Evolutionary conservation across 345 rosid genomes (phyloP).

Genomic region (Eucalyptus pauciflora): DNA sequence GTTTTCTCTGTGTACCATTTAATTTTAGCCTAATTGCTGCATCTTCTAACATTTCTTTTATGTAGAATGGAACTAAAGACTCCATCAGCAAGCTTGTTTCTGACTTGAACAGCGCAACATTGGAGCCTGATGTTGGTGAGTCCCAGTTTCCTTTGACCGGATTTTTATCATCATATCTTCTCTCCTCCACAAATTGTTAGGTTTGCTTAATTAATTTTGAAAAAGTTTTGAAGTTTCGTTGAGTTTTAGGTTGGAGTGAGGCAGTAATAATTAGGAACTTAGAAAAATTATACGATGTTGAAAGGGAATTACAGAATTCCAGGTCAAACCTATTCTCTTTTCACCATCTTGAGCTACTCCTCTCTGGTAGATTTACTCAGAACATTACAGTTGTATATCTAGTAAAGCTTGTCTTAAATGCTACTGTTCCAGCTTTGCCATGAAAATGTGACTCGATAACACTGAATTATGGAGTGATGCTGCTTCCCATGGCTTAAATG

Average conservation of each 20-base stretch:
- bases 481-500: neutral
- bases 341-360: neutral
- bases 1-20: neutral
- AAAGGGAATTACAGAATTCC: neutral
- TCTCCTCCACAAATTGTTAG: neutral
- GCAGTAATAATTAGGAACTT: neutral
- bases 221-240: neutral
- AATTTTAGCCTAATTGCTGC: neutral
- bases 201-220: neutral
- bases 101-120: constrained; percentile 67
- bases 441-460: neutral
- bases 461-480: neutral
- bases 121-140: constrained; percentile 95
- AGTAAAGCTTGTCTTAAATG: neutral
- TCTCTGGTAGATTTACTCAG: neutral
- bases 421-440: neutral
- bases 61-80: constrained; percentile 90
- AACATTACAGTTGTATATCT: neutral
- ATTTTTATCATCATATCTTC: neutral
- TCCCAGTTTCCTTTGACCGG: neutral
- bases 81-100: constrained; percentile 82
- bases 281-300: neutral
- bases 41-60: neutral
- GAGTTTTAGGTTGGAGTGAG: neutral
- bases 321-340: neutral